Evolutionary conservation across 352 stramenopile species (phyloP), one percentile per base, ranked within the genome.

Genomic region (Pythium aphanidermatum): DNA sequence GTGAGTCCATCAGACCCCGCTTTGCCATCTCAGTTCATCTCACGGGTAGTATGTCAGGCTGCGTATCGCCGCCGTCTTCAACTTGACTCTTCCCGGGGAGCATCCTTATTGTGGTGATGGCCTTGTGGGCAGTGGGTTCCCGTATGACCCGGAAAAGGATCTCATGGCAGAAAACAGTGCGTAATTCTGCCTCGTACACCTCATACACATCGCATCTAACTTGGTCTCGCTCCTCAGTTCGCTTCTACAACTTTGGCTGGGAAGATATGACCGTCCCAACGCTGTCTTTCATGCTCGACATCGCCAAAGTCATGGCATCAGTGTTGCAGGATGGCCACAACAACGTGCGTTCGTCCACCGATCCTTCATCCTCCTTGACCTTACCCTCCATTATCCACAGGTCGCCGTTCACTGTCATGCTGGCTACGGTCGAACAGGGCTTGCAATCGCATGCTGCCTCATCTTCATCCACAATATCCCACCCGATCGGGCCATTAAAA

Each of bases 171-270:
- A 91, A 52, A 87, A 80, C 44, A 95, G 85, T 96, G 58, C 41
- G 54, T 56, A 29, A 33, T 17, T 5, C 14, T 33, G 5, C 5
- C 7, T 21, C 33, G 38, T 23, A 34, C 33, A 14, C 23, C 16
- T 20, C 9, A 41, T 50, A 16, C 16, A 19, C 20, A 29, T 11
- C 12, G 10, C 32, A 40, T n/a, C 17, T 11, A 30, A 17, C 30
- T 10, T 27, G 19, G 19, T n/a, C n/a, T 24, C 39, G 35, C 4
- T 20, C 6, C 11, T 11, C 45, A 95, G 85, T 96, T 40, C 74
- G 68, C 13, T 94, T 95, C 57, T 92, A 86, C 63, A 96, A 96
- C 49, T 96, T 95, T 65, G 76, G 76, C 2, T 96, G 86, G 86
- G 83, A 94, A 58, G 86, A 95, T 45, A 96, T 95, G 86, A 96